Conservation (phyloP, 345 rosid genomes). For the Diplotaxis tenuifolia region DNA sequence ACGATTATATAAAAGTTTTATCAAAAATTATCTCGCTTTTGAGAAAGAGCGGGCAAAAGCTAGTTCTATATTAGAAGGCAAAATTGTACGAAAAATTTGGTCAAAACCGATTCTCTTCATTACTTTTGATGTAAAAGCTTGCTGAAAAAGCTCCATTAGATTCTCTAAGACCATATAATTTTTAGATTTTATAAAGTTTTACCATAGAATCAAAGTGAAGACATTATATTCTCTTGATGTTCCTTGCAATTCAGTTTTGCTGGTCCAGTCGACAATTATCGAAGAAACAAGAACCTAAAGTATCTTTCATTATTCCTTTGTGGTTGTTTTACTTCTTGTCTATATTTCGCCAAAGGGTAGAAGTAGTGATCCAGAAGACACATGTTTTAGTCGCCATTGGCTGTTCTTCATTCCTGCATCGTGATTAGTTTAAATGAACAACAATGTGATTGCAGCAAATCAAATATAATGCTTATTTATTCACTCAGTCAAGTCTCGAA, state of each 20-base stretch:
- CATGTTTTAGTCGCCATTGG: neutral
- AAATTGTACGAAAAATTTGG: too few species aligned
- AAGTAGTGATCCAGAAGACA: constrained; percentile 1
- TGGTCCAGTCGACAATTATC: neutral
- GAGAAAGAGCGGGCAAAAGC: too few species aligned
- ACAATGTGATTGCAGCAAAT: neutral
- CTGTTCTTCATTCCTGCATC: constrained; percentile 20
- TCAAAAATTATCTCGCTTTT: too few species aligned
- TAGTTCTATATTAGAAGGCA: too few species aligned
- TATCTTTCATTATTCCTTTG: neutral
- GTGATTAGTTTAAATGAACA: neutral
- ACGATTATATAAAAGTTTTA: too few species aligned
- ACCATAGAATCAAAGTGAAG: neutral
- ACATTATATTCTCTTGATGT: neutral
- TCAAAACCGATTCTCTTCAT: too few species aligned
- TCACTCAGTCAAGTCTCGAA: constrained; percentile 31
- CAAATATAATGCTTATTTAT: neutral
- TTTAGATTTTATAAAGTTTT: neutral
- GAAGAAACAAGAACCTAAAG: neutral
- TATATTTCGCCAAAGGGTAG: neutral
- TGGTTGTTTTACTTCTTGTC: neutral
- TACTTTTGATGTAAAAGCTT: too few species aligned
- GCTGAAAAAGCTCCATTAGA: too few species aligned
- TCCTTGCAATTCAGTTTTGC: neutral
- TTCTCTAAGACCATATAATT: too few species aligned